phyloP scores from a whole-genome alignment of 1,284 basidiomycete genomes.

The Sanghuangporus baumii region DNA sequence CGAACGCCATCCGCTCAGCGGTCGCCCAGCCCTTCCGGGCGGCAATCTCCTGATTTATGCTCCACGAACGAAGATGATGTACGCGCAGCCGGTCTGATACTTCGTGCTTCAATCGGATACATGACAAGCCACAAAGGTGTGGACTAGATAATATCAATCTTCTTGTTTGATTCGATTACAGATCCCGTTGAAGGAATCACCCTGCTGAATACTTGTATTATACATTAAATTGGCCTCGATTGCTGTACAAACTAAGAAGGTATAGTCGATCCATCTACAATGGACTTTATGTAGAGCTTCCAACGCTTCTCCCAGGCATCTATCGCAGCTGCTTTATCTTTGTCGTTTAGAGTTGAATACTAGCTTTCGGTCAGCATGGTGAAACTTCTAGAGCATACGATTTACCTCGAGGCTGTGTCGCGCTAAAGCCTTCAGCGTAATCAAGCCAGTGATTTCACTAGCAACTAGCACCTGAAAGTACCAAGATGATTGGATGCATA shows the following conservation, averaged over 20 bases:
- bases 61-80: conserved; percentile 24
- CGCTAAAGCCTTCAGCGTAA: conserved; percentile 54
- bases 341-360: conserved; percentile 46
- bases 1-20: conserved; percentile 24
- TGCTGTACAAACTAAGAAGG: neutral
- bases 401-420: conserved; percentile 57
- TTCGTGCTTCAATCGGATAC: conserved; percentile 21
- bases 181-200: too few relatives aligned
- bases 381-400: neutral
- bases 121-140: conserved; percentile 5
- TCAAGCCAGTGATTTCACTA: conserved; percentile 58
- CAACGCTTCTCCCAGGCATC: conserved; percentile 48
- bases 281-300: conserved; percentile 43
- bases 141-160: neutral
- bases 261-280: conserved; percentile 23
- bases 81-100: conserved; percentile 21
- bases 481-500: neutral
- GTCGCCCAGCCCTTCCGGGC: conserved; percentile 17
- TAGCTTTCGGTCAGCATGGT: conserved; percentile 23
- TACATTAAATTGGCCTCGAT: too few relatives aligned
- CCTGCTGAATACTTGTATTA: too few relatives aligned
- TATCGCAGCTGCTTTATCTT: conserved; percentile 43
- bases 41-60: conserved; percentile 27
- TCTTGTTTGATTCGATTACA: neutral
- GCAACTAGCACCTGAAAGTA: conserved; percentile 49